Percentiles rank a stretch among this genome's conserved stretches.
These are phyloP conservation scores for Epithele typhae DNA, from an alignment of 768 basidiomycete genomes.

Conservation along the genomic window DNA sequence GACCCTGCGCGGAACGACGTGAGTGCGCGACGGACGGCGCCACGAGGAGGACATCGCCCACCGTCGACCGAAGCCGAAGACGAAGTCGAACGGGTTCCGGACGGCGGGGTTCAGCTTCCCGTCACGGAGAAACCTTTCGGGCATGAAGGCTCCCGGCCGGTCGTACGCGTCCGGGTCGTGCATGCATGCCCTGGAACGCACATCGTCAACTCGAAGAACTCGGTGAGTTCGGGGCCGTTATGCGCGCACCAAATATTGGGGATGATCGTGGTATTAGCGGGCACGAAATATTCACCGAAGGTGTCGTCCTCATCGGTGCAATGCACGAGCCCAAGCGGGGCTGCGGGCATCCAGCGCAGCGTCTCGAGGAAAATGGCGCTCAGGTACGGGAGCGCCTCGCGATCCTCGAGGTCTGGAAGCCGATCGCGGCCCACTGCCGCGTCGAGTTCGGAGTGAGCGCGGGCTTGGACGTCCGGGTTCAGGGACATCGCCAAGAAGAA, in stretches of 20 bases:
- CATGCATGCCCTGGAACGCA: conserved; percentile 47
- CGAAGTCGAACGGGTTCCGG: conserved; percentile 5
- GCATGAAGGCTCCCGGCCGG: conserved; percentile 73
- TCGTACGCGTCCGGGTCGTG: conserved; percentile 88
- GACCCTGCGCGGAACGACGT: background rate
- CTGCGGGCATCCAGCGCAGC: conserved; percentile 7
- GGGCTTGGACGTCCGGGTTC: conserved; percentile 19
- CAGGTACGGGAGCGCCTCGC: background rate
- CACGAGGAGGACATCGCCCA: background rate
- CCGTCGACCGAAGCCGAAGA: conserved; percentile 24
- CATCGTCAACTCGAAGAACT: background rate
- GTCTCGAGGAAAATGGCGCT: conserved; percentile 7
- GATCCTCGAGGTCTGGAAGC: conserved; percentile 4
- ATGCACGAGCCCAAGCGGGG: conserved; percentile 19
- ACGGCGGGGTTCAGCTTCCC: conserved; percentile 63
- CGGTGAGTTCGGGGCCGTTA: background rate
- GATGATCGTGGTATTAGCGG: conserved; percentile 19
- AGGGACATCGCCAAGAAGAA: conserved; percentile 26
- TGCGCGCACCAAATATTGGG: conserved; percentile 20
- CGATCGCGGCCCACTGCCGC: conserved; percentile 3
- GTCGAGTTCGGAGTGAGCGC: conserved; percentile 8
- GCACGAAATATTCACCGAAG: conserved; percentile 19
- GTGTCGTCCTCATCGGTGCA: conserved; percentile 21
- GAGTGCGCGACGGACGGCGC: background rate
- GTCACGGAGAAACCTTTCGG: conserved; percentile 60